phyloP scores from a whole-genome alignment of 371 early-diverging fungal genomes.

The Mucor velutinosus region DNA sequence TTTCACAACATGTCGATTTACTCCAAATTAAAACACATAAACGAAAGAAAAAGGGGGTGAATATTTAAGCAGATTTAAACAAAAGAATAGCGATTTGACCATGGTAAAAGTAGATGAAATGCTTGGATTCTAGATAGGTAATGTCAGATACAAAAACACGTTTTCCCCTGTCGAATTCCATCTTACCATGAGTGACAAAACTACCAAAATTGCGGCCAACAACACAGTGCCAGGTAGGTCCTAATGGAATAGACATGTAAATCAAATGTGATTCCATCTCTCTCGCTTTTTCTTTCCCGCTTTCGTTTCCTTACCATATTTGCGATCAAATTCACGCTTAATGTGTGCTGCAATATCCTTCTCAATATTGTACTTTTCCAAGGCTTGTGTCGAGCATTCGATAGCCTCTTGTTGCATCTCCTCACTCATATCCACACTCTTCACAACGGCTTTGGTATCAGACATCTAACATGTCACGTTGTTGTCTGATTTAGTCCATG shows the following conservation, averaged over 20 bases:
- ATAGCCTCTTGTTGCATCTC: slow-evolving; percentile 96
- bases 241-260: slow-evolving; percentile 16
- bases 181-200: slow-evolving; percentile 94
- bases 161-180: neutral
- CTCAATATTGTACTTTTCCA: slow-evolving; percentile 93
- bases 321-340: slow-evolving; percentile 97
- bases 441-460: slow-evolving; percentile 87
- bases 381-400: slow-evolving; percentile 89
- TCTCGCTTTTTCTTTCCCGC: neutral
- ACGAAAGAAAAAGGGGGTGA: slow-evolving; percentile 5
- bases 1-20: neutral
- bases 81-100: slow-evolving; percentile 94
- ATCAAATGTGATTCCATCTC: neutral
- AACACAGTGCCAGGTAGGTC: slow-evolving; percentile 97
- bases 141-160: neutral
- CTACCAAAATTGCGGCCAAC: slow-evolving; percentile 98
- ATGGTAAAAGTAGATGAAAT: slow-evolving; percentile 98
- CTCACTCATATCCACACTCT: slow-evolving; percentile 98
- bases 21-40: neutral
- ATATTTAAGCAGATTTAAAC: slow-evolving; percentile 86
- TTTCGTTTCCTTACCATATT: slow-evolving; percentile 66
- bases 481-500: neutral
- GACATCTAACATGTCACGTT: slow-evolving; percentile 33
- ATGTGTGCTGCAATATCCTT: slow-evolving; percentile 97
- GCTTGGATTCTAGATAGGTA: slow-evolving; percentile 72